Evolutionary conservation across 2,329 filamentous ascomycete species (phyloP), one percentile per base, ranked within the genome.

Genomic region (Colletotrichum falcatum): DNA sequence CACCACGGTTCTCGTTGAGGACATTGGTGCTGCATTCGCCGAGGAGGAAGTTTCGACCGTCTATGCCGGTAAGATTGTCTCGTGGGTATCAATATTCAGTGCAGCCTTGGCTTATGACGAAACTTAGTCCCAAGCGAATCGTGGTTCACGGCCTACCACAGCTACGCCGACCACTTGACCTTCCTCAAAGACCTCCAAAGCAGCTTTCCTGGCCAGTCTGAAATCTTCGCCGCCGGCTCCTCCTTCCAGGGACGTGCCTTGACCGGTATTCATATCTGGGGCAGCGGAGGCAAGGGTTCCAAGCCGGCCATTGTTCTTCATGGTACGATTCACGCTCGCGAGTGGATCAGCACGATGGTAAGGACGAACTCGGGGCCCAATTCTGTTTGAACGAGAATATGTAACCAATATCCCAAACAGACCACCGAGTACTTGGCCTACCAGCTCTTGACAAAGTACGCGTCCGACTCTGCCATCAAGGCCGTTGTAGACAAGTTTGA

Each of bases 261-360:
- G 64, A 86, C 88, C 11, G 93, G 90, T 1, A 79, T 90, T 46
- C 87, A 89, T 71, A 80, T 90, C 70, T 89, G 82, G 78, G 88
- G 87, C 3, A 80, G 75, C 58, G 75, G 75, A 2, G 82, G 82
- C 1, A 81, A 80, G 60, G 83, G 84, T 35, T 78, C 74, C 28
- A 87, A 86, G 72, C 86, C 86, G 1, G 88, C 86, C 23, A 78
- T 89, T 54, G 78, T 87, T 26, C 83, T 83, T 71, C 86, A 88
- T 69, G 83, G 84, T 26, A 87, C 83, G 54, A 83, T 87, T 1
- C 86, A 89, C 74, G 84, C 86, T 11, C 79, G 86, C 42, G 86
- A 88, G 78, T 88, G 86, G 86, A 87, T 88, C 58, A 82, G 83
- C 23, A 82, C 84, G 0, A 83, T 84, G 72, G 83, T 85, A 86